phyloP scores from a whole-genome alignment of 371 early-diverging fungal genomes.

The Gilbertella persicaria region DNA sequence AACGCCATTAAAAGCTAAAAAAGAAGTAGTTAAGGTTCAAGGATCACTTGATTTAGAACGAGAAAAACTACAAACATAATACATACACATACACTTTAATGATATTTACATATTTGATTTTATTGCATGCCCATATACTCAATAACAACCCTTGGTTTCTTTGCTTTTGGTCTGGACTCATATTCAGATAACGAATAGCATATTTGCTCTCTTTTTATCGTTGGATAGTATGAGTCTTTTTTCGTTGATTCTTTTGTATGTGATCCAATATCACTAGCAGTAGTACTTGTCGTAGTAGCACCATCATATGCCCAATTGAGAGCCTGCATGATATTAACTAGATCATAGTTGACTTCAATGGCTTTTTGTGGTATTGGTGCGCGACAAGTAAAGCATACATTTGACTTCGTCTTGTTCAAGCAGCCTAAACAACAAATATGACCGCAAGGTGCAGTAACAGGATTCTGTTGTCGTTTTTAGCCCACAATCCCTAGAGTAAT shows the following conservation, averaged over 20 bases:
- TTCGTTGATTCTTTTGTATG: not conserved
- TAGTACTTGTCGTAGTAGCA: not conserved
- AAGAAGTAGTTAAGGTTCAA: too few species aligned
- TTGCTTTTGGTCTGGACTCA: not conserved
- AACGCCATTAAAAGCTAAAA: conserved; percentile 7
- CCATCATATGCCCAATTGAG: conserved; percentile 20
- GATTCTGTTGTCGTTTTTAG: conserved; percentile 50
- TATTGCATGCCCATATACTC: conserved; percentile 8
- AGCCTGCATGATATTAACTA: conserved; percentile 34
- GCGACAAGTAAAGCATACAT: conserved; percentile 48
- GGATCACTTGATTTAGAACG: too few species aligned
- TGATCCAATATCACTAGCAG: not conserved
- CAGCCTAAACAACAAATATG: conserved; percentile 59
- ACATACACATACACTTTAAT: too few species aligned
- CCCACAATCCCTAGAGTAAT: conserved; percentile 20
- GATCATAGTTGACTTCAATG: conserved; percentile 28
- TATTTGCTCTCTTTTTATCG: not conserved
- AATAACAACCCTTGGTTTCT: conserved; percentile 5
- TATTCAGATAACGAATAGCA: not conserved
- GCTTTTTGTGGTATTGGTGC: conserved; percentile 6
- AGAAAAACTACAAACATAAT: too few species aligned
- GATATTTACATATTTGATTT: too few species aligned
- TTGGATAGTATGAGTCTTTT: not conserved
- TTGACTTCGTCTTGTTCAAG: conserved; percentile 28
- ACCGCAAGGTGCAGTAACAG: conserved; percentile 56